These are phyloP conservation scores for Populus hybrid DNA, from an alignment of 441 rosid species.

Conservation along the genomic window DNA sequence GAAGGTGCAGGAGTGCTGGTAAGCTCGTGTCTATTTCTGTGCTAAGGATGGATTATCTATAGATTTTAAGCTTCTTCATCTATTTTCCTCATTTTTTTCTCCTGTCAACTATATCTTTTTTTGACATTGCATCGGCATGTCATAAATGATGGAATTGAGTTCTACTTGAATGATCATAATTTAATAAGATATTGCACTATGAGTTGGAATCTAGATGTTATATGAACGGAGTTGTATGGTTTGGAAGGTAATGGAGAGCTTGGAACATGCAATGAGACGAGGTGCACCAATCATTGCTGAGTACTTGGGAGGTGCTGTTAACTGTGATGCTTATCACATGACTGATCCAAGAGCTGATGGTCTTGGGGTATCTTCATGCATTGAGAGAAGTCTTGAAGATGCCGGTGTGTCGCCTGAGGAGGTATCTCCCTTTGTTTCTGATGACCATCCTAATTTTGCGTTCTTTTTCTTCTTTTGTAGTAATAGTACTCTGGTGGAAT, in stretches of 20 bases:
- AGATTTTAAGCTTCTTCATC: not conserved
- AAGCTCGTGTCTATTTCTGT: conserved; percentile 26
- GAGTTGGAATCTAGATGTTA: not conserved
- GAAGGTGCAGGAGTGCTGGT: conserved; percentile 99
- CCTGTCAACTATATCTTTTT: not conserved
- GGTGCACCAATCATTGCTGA: conserved; percentile 94
- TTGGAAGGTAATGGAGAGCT: conserved; percentile 88
- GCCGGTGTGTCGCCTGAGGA: conserved; percentile 98
- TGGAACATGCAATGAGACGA: conserved; percentile 94
- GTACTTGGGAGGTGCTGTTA: conserved; percentile 95
- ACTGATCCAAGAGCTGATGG: conserved; percentile 99
- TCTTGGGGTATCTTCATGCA: conserved; percentile 97
- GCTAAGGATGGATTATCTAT: not conserved
- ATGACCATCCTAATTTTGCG: not conserved
- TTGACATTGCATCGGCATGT: not conserved
- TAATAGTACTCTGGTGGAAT: not conserved
- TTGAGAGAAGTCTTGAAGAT: conserved; percentile 90
- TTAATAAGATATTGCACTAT: not conserved
- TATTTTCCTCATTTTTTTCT: not conserved
- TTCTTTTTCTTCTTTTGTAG: not conserved
- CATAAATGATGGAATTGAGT: not conserved
- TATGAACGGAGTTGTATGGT: not conserved
- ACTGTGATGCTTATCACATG: conserved; percentile 99
- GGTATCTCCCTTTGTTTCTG: conserved; percentile 35
- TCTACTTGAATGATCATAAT: not conserved